These are phyloP conservation scores for Saksenaea oblongispora DNA, from an alignment of 371 early-diverging fungal genomes.

Conservation along the genomic window DNA sequence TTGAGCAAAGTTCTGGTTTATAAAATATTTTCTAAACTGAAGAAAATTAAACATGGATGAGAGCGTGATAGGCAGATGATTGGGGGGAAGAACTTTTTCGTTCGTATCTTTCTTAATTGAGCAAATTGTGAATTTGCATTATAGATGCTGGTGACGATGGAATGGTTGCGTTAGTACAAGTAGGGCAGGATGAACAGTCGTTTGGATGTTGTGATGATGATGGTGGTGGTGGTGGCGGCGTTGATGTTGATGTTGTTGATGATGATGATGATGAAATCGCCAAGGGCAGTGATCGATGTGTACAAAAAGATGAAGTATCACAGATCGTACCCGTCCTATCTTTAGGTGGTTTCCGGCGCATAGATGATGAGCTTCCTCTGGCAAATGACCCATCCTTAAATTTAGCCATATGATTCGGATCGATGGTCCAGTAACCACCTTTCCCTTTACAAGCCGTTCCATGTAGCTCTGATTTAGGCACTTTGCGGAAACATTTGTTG, in stretches of 20 bases:
- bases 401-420: conserved; percentile 23
- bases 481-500: conserved; percentile 71
- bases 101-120: conserved; percentile 17
- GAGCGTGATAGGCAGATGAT: too few relatives aligned
- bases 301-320: background rate
- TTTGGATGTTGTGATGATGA: conserved; percentile 3
- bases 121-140: conserved; percentile 27
- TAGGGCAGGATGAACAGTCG: background rate
- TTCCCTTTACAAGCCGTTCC: conserved; percentile 52
- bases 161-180: background rate
- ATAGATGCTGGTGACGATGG: conserved; percentile 9
- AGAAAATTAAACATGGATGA: background rate
- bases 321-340: conserved; percentile 6
- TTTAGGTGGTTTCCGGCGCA: conserved; percentile 8
- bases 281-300: background rate
- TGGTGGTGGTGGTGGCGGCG: background rate
- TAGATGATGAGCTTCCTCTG: conserved; percentile 12
- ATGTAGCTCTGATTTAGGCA: conserved; percentile 51
- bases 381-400: conserved; percentile 28
- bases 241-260: background rate
- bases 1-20: too few relatives aligned
- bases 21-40: background rate
- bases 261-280: background rate
- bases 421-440: conserved; percentile 62
- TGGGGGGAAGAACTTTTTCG: too few relatives aligned